Conservation (phyloP, 1,284 basidiomycete genomes). For the Puccinia horiana region DNA sequence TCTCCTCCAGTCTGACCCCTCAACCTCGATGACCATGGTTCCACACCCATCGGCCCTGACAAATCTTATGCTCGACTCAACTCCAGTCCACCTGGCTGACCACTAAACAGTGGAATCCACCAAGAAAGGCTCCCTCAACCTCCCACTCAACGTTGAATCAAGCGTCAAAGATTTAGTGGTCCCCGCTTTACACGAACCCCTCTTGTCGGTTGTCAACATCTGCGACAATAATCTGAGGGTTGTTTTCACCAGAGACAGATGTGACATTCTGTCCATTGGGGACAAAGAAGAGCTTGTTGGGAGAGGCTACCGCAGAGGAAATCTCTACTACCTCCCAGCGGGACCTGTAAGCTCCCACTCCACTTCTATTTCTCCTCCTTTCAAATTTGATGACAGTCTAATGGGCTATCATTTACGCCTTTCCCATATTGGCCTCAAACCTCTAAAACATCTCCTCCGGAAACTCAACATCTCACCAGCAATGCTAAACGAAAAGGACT, state of each 20-base stretch:
- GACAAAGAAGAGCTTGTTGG: not conserved
- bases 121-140: not conserved
- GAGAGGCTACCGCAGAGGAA: not conserved
- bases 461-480: not conserved
- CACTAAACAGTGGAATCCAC: not conserved
- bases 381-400: not conserved
- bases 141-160: not conserved
- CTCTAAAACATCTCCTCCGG: not conserved
- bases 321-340: not conserved
- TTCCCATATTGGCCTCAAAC: constrained; percentile 3
- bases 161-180: not conserved
- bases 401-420: not conserved
- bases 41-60: too few species aligned
- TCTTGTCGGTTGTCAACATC: not conserved
- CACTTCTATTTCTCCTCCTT: not conserved
- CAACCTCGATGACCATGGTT: too few species aligned
- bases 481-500: not conserved
- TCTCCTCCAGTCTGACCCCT: too few species aligned
- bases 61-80: not conserved
- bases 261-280: not conserved
- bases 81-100: not conserved
- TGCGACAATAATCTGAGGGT: not conserved
- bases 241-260: not conserved
- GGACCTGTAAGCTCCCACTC: not conserved
- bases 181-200: not conserved